Evolutionary conservation across 768 basidiomycete genomes (phyloP).

Genomic region (Pisolithus sp.): DNA sequence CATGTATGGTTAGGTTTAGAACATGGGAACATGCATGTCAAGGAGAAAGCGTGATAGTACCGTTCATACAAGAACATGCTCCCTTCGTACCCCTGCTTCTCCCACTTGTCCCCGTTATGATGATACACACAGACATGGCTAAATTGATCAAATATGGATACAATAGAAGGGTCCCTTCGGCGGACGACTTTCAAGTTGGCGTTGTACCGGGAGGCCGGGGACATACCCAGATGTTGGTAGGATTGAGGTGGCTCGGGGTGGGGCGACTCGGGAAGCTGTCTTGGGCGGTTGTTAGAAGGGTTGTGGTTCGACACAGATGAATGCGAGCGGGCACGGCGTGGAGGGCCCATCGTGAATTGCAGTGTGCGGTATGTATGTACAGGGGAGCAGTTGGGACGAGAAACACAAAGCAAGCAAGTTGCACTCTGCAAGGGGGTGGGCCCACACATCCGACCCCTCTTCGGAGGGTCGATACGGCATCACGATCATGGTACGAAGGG

Average conservation of each 20-base stretch:
- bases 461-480: background rate
- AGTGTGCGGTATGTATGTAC: background rate
- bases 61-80: constrained; percentile 86
- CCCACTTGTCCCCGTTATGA: constrained; percentile 69
- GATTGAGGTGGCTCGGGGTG: constrained; percentile 9
- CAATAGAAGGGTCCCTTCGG: constrained; percentile 72
- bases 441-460: background rate
- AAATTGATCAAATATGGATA: constrained; percentile 81
- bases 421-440: background rate
- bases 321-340: constrained; percentile 25
- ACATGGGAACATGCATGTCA: background rate
- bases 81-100: constrained; percentile 80
- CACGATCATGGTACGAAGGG: too few species aligned
- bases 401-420: background rate
- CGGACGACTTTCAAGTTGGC: constrained; percentile 78
- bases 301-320: constrained; percentile 19
- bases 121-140: constrained; percentile 82
- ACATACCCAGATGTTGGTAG: constrained; percentile 41
- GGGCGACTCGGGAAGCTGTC: constrained; percentile 1
- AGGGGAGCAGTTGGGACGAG: background rate
- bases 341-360: constrained; percentile 12
- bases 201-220: constrained; percentile 58
- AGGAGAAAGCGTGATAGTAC: constrained; percentile 34
- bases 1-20: constrained; percentile 1
- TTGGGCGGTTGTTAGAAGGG: background rate